phyloP scores from a whole-genome alignment of 495 filamentous ascomycete species.

The Neurospora pannonica region DNA sequence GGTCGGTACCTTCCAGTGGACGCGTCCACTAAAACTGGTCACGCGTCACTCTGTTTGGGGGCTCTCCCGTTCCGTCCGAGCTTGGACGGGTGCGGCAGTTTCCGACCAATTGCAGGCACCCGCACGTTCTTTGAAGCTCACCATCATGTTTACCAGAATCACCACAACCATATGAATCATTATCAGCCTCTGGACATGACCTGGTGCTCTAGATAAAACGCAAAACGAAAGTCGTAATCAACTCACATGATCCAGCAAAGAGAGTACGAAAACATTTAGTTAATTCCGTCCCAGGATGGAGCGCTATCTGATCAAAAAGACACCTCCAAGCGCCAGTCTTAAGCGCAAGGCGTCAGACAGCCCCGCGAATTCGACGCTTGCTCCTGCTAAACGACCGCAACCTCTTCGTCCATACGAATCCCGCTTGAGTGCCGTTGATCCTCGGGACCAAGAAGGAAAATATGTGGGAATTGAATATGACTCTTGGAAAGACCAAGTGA shows the following conservation, averaged over 20 bases:
- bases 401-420: background rate
- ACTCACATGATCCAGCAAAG: background rate
- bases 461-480: background rate
- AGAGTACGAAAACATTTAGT: background rate
- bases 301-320: background rate
- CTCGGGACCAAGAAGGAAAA: background rate
- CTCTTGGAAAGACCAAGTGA: background rate
- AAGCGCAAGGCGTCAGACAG: background rate
- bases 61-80: background rate
- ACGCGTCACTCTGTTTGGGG: background rate
- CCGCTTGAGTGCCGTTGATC: background rate
- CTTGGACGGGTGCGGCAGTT: background rate
- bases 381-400: background rate
- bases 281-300: background rate
- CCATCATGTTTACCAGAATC: background rate
- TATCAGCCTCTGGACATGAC: background rate
- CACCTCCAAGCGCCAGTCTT: background rate
- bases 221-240: background rate
- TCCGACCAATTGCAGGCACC: background rate
- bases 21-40: background rate
- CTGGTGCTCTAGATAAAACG: background rate
- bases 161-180: background rate
- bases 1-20: background rate
- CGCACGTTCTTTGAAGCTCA: background rate
- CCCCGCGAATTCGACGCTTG: background rate